Conservation (phyloP, 352 stramenopile species). For the Phytophthora syringae region DNA sequence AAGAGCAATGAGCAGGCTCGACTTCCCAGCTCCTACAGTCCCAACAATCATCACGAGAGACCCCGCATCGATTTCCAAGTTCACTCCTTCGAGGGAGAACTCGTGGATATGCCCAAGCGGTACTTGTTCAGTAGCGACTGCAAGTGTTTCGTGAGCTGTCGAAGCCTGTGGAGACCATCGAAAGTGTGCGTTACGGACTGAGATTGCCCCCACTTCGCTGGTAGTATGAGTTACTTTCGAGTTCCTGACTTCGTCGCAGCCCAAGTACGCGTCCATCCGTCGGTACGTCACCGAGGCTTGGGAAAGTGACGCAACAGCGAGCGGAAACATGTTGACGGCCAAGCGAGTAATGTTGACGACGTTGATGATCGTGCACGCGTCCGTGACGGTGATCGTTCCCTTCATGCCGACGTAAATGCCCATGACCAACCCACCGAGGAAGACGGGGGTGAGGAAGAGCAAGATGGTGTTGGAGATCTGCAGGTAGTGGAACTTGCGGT, state of each 20-base stretch:
- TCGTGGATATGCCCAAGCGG: conserved; percentile 3
- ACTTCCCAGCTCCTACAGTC: conserved; percentile 57
- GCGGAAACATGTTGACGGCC: conserved; percentile 37
- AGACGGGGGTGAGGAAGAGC: conserved; percentile 44
- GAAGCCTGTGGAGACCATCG: conserved; percentile 22
- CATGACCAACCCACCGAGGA: conserved; percentile 45
- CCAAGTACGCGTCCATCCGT: conserved; percentile 34
- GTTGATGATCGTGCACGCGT: conserved; percentile 49
- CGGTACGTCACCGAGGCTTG: conserved; percentile 33
- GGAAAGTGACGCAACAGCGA: conserved; percentile 35
- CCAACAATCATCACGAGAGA: conserved; percentile 66
- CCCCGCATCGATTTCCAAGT: conserved; percentile 69
- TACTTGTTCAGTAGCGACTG: conserved; percentile 11
- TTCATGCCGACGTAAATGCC: conserved; percentile 46
- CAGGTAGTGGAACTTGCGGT: conserved; percentile 39
- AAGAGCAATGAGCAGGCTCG: conserved; percentile 56
- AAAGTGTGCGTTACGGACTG: conserved; percentile 26
- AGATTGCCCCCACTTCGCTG: conserved; percentile 23
- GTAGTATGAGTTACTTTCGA: background rate
- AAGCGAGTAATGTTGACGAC: conserved; percentile 45
- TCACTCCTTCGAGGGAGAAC: conserved; percentile 42
- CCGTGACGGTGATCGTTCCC: conserved; percentile 47
- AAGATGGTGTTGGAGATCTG: conserved; percentile 55
- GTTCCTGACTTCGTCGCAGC: conserved; percentile 23
- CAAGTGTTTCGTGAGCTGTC: conserved; percentile 10